These are phyloP conservation scores for Exsudoporus frostii DNA, from an alignment of 768 basidiomycete species.

Conservation along the genomic window DNA sequence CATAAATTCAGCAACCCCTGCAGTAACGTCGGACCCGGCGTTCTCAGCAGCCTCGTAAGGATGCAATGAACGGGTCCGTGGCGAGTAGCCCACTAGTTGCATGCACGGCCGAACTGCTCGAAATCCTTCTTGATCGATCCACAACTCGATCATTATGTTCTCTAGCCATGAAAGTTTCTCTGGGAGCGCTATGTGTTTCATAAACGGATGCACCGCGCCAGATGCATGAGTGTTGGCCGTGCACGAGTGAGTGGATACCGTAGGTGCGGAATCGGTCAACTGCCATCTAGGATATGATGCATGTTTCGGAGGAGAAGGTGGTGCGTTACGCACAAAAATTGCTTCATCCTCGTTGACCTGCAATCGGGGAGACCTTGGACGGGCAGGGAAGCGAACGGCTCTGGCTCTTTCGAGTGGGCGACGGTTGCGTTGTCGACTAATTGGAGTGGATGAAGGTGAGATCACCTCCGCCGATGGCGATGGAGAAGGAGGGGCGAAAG, in stretches of 20 bases:
- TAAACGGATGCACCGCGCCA: conserved; percentile 4
- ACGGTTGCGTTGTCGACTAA: conserved; percentile 22
- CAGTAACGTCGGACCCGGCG: conserved; percentile 32
- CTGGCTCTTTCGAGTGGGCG: conserved; percentile 32
- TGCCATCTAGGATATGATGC: conserved; percentile 12
- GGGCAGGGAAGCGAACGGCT: conserved; percentile 31
- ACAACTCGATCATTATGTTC: conserved; percentile 53
- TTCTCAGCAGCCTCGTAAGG: conserved; percentile 27
- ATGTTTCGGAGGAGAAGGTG: conserved; percentile 2
- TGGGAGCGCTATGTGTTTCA: conserved; percentile 30
- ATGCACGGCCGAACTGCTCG: conserved; percentile 59
- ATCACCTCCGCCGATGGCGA: conserved; percentile 27
- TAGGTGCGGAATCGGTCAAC: conserved; percentile 5
- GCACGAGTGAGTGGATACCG: conserved; percentile 5
- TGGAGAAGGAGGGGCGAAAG: conserved; percentile 30
- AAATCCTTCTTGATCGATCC: conserved; percentile 85
- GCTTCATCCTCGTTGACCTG: conserved; percentile 18
- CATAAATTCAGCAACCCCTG: conserved; percentile 61
- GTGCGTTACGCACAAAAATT: not conserved
- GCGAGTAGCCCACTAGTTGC: conserved; percentile 52
- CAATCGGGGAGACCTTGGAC: conserved; percentile 23
- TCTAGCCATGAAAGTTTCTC: conserved; percentile 51
- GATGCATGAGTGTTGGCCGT: conserved; percentile 1
- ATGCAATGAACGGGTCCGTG: conserved; percentile 26
- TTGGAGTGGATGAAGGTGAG: conserved; percentile 20